Conservation (phyloP, 2,329 filamentous ascomycete species). For the Arthrobotrys conoides region DNA sequence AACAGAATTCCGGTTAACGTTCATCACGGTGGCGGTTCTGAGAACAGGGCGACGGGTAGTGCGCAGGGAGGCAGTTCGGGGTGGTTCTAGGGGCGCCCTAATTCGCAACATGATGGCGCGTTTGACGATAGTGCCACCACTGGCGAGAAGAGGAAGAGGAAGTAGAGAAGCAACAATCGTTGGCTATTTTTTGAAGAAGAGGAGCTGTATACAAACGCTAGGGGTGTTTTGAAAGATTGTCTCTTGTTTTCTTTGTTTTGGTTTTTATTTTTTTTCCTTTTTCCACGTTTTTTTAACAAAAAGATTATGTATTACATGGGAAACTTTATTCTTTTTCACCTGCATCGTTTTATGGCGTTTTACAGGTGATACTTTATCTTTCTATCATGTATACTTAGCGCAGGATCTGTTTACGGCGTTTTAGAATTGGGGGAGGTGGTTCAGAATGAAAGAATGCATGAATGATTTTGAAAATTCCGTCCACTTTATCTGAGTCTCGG, state of each 20-base stretch:
- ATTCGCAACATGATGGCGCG: neutral
- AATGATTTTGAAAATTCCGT: neutral
- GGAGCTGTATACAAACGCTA: neutral
- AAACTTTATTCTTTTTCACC: conserved; percentile 14
- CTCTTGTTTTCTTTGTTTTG: neutral
- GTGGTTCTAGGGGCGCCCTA: conserved; percentile 56
- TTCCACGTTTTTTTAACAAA: neutral
- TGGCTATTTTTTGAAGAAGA: neutral
- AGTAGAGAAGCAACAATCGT: neutral
- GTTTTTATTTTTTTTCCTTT: neutral
- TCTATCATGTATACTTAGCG: conserved; percentile 49
- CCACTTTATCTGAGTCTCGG: neutral
- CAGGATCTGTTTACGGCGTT: conserved; percentile 47
- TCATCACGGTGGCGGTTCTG: conserved; percentile 3
- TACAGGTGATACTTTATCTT: conserved; percentile 20
- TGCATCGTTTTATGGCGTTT: conserved; percentile 58
- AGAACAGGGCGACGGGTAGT: neutral
- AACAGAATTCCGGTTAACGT: conserved; percentile 47
- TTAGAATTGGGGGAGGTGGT: conserved; percentile 6
- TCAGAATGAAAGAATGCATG: conserved; percentile 18
- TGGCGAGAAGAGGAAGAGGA: conserved; percentile 25
- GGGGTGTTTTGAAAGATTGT: conserved; percentile 9
- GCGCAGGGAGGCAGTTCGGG: conserved; percentile 19
- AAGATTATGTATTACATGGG: neutral
- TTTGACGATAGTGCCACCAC: neutral